A percentile compares a stretch with the other conserved stretches of the same genome.
phyloP scores from a whole-genome alignment of 148 eudicot genomes.

The Vaccinium vitisidaea region DNA sequence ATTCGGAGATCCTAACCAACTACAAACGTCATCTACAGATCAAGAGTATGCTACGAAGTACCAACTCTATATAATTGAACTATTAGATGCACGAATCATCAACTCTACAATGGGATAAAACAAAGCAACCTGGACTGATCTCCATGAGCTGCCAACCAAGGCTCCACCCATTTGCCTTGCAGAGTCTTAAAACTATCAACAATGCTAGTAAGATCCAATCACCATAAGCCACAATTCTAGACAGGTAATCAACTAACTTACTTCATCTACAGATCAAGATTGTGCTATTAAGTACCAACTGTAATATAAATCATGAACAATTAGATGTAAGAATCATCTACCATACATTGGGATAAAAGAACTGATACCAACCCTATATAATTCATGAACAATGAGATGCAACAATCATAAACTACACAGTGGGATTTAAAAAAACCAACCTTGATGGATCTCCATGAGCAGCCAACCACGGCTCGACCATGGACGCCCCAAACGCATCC shows the following conservation, averaged over 20 bases:
- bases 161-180: slow-evolving; percentile 40
- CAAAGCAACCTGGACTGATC: slow-evolving; percentile 73
- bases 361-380: slow-evolving; percentile 35
- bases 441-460: slow-evolving; percentile 94
- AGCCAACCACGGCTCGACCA: slow-evolving; percentile 98
- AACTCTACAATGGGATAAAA: background rate
- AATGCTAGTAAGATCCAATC: background rate
- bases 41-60: background rate
- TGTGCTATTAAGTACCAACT: background rate
- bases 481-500: slow-evolving; percentile 83
- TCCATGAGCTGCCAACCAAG: slow-evolving; percentile 96
- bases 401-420: slow-evolving; percentile 5
- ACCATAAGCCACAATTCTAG: background rate
- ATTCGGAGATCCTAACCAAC: background rate
- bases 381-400: background rate
- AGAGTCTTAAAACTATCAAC: background rate
- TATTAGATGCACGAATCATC: slow-evolving; percentile 37
- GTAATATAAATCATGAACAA: background rate
- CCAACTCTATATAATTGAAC: background rate
- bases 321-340: background rate
- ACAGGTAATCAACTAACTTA: background rate
- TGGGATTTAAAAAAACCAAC: slow-evolving; percentile 30
- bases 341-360: slow-evolving; percentile 3
- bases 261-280: background rate
- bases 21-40: background rate